Evolutionary conservation across 208 protist genomes (phyloP).

Genomic region (Wallacemonas rigidus): DNA sequence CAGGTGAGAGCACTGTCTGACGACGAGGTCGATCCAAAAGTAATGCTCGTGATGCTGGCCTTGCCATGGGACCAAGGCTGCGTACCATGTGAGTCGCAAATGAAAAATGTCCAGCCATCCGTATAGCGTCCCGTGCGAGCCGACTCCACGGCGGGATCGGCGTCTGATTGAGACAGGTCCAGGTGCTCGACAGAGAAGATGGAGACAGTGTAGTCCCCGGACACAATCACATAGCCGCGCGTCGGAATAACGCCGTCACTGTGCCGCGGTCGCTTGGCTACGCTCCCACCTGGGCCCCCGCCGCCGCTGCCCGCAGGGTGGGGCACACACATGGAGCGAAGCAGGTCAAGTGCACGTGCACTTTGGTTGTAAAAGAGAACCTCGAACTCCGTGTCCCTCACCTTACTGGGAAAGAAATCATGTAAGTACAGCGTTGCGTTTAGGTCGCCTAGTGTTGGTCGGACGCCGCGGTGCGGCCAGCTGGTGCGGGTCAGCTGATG

Average conservation of each 20-base stretch:
- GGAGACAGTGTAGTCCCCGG: slow-evolving; percentile 87
- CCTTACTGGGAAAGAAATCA: slow-evolving; percentile 72
- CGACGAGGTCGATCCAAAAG: slow-evolving; percentile 33
- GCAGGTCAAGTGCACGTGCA: slow-evolving; percentile 41
- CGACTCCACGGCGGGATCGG: no score
- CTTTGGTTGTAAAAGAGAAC: slow-evolving; percentile 85
- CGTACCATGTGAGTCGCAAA: slow-evolving; percentile 88
- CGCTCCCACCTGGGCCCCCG: not conserved
- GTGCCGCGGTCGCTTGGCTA: slow-evolving; percentile 12
- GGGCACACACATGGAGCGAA: slow-evolving; percentile 53
- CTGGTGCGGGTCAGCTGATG: slow-evolving; percentile 76
- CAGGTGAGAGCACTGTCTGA: not conserved
- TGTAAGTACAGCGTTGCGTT: slow-evolving; percentile 73
- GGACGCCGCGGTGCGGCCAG: slow-evolving; percentile 64
- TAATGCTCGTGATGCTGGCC: slow-evolving; percentile 70
- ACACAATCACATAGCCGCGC: slow-evolving; percentile 89
- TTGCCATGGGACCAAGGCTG: slow-evolving; percentile 85
- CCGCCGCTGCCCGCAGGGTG: slow-evolving; percentile 2
- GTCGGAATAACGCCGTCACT: slow-evolving; percentile 27
- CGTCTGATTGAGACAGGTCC: not conserved
- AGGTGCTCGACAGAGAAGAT: slow-evolving; percentile 78
- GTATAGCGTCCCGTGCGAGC: slow-evolving; percentile 29
- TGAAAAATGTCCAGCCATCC: slow-evolving; percentile 80
- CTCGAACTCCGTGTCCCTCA: slow-evolving; percentile 74
- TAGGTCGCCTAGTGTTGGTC: slow-evolving; percentile 83